These are phyloP conservation scores for Claviceps purpurea DNA, from an alignment of 2,329 filamentous ascomycete genomes.

Conservation along the genomic window DNA sequence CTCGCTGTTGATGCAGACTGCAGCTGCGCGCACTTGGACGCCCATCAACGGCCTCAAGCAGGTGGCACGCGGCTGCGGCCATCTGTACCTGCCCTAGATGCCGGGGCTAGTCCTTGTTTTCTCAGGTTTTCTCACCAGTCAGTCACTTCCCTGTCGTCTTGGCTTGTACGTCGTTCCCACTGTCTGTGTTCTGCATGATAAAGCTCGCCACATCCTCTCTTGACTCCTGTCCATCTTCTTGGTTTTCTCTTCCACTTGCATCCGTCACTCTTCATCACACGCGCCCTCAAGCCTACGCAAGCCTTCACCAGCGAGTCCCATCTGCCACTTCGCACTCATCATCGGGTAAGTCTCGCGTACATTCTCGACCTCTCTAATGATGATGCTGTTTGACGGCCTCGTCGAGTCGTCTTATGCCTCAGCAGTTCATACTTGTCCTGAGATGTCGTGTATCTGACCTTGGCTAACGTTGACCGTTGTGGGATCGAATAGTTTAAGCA, in stretches of 20 bases:
- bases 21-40: too few species aligned
- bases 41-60: not conserved
- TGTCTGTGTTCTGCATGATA: conserved; percentile 3
- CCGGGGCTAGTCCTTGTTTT: conserved; percentile 3
- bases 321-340: not conserved
- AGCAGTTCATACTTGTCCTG: too few species aligned
- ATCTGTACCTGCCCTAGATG: conserved; percentile 4
- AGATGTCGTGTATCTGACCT: too few species aligned
- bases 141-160: not conserved
- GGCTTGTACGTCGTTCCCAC: not conserved
- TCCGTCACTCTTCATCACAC: not conserved
- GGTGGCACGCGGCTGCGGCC: conserved; percentile 6
- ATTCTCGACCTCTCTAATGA: not conserved
- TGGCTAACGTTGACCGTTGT: too few species aligned
- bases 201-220: conserved; percentile 1
- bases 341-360: not conserved
- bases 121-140: conserved; percentile 5
- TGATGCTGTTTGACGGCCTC: too few species aligned
- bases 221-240: not conserved
- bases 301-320: not conserved
- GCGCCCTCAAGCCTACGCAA: not conserved
- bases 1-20: too few species aligned
- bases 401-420: too few species aligned
- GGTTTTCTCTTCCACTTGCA: not conserved
- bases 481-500: not conserved